Percentiles rank a stretch among this genome's conserved stretches.
Conservation (phyloP, 2,329 filamentous ascomycete genomes). For the Arthrobotrys conoides region DNA sequence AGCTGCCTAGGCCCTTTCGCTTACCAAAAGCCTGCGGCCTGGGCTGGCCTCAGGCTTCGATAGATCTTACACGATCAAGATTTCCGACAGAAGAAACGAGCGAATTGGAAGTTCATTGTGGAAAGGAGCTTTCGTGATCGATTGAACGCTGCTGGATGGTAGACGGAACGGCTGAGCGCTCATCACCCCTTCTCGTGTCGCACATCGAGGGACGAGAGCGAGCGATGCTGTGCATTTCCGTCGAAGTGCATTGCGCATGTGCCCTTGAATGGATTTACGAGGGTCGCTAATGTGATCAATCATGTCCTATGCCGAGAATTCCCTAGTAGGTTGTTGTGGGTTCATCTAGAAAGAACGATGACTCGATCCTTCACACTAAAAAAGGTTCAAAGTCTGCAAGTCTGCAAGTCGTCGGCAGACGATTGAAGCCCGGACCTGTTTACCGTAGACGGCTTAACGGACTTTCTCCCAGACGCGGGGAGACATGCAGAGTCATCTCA, state of each 20-base stretch:
- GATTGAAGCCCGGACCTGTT: slow-evolving; percentile 21
- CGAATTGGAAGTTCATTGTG: slow-evolving; percentile 12
- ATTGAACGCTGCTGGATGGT: not conserved
- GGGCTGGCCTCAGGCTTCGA: slow-evolving; percentile 28
- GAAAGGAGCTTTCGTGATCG: slow-evolving; percentile 31
- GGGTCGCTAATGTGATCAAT: slow-evolving; percentile 60
- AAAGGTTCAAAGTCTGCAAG: slow-evolving; percentile 2
- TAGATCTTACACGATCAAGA: slow-evolving; percentile 12
- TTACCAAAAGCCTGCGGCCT: slow-evolving; percentile 35
- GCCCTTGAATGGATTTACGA: slow-evolving; percentile 41
- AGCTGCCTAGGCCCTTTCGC: slow-evolving; percentile 43
- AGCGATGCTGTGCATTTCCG: slow-evolving; percentile 52
- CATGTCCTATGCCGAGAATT: slow-evolving; percentile 31
- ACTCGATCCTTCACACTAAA: slow-evolving; percentile 61
- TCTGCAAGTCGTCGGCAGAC: slow-evolving; percentile 20
- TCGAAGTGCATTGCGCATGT: slow-evolving; percentile 60
- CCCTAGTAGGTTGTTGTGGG: not conserved
- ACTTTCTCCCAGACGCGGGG: slow-evolving; percentile 22
- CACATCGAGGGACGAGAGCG: slow-evolving; percentile 26
- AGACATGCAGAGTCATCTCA: slow-evolving; percentile 40
- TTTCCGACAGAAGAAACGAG: slow-evolving; percentile 11
- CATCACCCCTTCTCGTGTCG: slow-evolving; percentile 40
- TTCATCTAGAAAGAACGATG: slow-evolving; percentile 57
- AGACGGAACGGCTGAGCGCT: slow-evolving; percentile 1
- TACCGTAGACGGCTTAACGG: slow-evolving; percentile 24